Evolutionary conservation across 805 yeast species (phyloP).

Genomic region (Yamadazyma takamatsuzukensis): DNA sequence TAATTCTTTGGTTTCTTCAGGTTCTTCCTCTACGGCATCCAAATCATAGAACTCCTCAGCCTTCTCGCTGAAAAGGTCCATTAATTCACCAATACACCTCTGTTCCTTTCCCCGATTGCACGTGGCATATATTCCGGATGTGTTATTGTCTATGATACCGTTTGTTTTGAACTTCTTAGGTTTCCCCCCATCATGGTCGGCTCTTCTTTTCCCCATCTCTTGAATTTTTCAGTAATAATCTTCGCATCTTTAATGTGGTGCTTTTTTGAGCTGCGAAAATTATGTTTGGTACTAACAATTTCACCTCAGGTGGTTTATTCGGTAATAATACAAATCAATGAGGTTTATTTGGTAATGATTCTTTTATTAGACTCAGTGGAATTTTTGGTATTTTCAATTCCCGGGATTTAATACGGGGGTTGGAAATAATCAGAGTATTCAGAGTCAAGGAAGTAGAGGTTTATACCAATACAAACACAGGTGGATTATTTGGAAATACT

Average conservation of each 20-base stretch:
- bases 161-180: slow-evolving; percentile 45
- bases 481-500: slow-evolving; percentile 2
- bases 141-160: slow-evolving; percentile 73
- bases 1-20: slow-evolving; percentile 27
- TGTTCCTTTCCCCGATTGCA: slow-evolving; percentile 80
- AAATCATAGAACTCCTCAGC: slow-evolving; percentile 31
- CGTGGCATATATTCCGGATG: slow-evolving; percentile 85
- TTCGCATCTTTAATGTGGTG: no score
- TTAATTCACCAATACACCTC: slow-evolving; percentile 72
- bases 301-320: slow-evolving; percentile 12
- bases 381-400: slow-evolving; percentile 17
- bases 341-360: slow-evolving; percentile 12
- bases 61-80: slow-evolving; percentile 46
- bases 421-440: no score
- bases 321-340: slow-evolving; percentile 14
- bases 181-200: slow-evolving; percentile 17
- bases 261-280: no score
- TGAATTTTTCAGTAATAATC: no score
- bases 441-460: no score
- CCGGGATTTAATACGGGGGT: slow-evolving; percentile 7
- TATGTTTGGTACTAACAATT: slow-evolving; percentile 1
- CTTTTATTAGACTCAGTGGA: slow-evolving; percentile 10
- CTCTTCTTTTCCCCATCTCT: slow-evolving; percentile 28
- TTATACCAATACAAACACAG: slow-evolving; percentile 1
- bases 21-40: slow-evolving; percentile 20